A percentile compares a stretch with the other conserved stretches of the same genome.
Evolutionary conservation across 352 stramenopile species (phyloP).

Genomic region (Pythium biforme): DNA sequence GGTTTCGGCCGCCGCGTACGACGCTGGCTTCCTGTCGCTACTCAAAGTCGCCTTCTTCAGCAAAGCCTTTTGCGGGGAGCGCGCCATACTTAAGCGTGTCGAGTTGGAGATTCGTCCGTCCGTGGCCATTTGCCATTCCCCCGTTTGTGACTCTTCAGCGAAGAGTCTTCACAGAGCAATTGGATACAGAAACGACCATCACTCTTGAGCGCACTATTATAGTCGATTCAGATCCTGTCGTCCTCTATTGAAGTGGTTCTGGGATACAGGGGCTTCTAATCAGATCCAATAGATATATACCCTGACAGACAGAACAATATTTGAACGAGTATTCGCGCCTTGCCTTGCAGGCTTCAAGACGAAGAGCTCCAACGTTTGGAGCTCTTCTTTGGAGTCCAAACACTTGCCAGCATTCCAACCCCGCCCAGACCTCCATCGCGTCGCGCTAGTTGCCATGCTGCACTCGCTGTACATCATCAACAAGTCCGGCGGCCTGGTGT

Average conservation of each 20-base stretch:
- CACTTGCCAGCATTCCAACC: too few relatives aligned
- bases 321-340: not conserved
- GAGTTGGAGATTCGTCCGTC: not conserved
- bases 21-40: not conserved
- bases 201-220: constrained; percentile 13
- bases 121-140: not conserved
- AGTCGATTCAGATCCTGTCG: not conserved
- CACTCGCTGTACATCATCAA: constrained; percentile 95
- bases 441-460: constrained; percentile 66
- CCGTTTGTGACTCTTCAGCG: constrained; percentile 5
- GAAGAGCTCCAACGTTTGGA: not conserved
- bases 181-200: constrained; percentile 23
- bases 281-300: not conserved
- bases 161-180: not conserved
- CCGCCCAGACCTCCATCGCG: too few relatives aligned
- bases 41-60: constrained; percentile 13
- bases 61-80: constrained; percentile 11
- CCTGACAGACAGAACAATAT: constrained; percentile 13
- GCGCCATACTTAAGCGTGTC: constrained; percentile 9
- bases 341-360: too few relatives aligned
- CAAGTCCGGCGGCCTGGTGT: constrained; percentile 92
- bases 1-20: constrained; percentile 4
- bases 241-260: constrained; percentile 21
- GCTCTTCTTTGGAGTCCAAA: too few relatives aligned
- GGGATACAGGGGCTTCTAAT: not conserved